Evolutionary conservation across 495 filamentous ascomycete species (phyloP).

Genomic region (Aspergillus panamensis): DNA sequence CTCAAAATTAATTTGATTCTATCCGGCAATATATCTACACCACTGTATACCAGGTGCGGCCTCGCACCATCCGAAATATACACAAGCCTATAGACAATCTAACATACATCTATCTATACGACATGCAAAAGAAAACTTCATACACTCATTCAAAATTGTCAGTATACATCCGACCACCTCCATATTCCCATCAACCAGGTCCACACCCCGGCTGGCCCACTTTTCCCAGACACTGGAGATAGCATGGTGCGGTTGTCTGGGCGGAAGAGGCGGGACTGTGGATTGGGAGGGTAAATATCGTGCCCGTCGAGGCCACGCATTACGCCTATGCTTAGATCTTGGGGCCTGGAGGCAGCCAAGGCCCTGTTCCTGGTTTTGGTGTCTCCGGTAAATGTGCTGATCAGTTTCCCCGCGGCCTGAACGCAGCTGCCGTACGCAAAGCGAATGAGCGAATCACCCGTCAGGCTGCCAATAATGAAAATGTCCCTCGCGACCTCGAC

Average conservation of each 20-base stretch:
- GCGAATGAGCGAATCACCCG: slow-evolving; percentile 61
- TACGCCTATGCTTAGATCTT: slow-evolving; percentile 28
- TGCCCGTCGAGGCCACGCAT: slow-evolving; percentile 46
- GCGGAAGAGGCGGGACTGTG: not conserved
- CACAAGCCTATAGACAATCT: slow-evolving; percentile 4
- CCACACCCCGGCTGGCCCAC: slow-evolving; percentile 4
- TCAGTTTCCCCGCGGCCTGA: slow-evolving; percentile 54
- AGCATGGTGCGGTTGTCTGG: not conserved
- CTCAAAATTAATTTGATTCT: not conserved
- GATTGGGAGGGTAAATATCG: slow-evolving; percentile 26
- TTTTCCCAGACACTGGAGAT: slow-evolving; percentile 12
- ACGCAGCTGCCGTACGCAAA: slow-evolving; percentile 62
- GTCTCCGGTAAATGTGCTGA: slow-evolving; percentile 25
- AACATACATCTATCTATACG: slow-evolving; percentile 16
- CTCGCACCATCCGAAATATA: slow-evolving; percentile 4
- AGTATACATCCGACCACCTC: slow-evolving; percentile 6
- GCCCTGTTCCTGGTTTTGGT: slow-evolving; percentile 18
- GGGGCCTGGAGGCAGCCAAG: slow-evolving; percentile 18
- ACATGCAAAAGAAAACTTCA: not conserved
- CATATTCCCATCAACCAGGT: slow-evolving; percentile 11
- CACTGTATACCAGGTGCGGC: not conserved
- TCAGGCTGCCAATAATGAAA: slow-evolving; percentile 62
- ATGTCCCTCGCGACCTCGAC: slow-evolving; percentile 53
- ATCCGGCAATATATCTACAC: not conserved
- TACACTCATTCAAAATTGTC: slow-evolving; percentile 4